phyloP scores from a whole-genome alignment of 345 rosid species.

The Citrus maxima region DNA sequence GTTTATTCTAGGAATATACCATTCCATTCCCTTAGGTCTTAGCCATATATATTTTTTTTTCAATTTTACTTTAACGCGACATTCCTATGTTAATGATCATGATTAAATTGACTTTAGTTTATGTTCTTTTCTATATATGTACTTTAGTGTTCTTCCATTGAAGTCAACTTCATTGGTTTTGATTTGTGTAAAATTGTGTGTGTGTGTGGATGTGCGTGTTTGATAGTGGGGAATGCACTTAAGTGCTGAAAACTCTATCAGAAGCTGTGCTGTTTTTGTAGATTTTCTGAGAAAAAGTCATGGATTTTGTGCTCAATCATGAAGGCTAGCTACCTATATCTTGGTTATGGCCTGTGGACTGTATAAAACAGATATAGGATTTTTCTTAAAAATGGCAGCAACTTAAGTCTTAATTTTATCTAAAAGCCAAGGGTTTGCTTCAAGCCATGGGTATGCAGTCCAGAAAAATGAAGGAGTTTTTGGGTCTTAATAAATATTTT shows the following conservation, averaged over 20 bases:
- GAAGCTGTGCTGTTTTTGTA: neutral
- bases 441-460: too few species aligned
- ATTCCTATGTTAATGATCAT: slow-evolving; percentile 6
- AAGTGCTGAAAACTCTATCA: neutral
- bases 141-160: neutral
- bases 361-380: too few species aligned
- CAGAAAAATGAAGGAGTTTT: too few species aligned
- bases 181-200: neutral
- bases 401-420: too few species aligned
- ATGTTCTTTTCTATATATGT: neutral
- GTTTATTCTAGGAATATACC: slow-evolving; percentile 29
- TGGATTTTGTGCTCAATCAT: neutral
- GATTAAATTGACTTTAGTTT: slow-evolving; percentile 1
- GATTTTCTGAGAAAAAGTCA: neutral
- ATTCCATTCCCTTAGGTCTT: neutral
- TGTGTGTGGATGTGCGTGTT: neutral
- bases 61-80: neutral
- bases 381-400: too few species aligned
- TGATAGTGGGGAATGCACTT: slow-evolving; percentile 1
- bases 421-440: too few species aligned
- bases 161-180: slow-evolving; percentile 3
- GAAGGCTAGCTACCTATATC: neutral
- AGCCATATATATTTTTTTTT: neutral
- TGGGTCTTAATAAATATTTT: too few species aligned
- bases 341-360: neutral